A percentile compares a stretch with the other conserved stretches of the same genome.
Conservation (phyloP, 192 early-diverging fungal genomes). For the Dimargaris cristalligena region DNA sequence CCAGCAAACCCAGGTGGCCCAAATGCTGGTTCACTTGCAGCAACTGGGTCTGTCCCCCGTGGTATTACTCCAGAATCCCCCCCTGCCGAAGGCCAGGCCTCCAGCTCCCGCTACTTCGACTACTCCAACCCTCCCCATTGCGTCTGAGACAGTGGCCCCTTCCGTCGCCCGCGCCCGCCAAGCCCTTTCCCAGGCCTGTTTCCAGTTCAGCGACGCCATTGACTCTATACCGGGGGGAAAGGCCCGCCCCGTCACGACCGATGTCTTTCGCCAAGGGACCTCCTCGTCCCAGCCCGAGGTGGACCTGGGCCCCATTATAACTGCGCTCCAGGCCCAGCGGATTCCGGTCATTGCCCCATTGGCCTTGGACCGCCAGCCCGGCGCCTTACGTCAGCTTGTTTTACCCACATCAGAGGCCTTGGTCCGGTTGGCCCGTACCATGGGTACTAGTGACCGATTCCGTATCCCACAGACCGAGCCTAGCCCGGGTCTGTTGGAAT, state of each 20-base stretch:
- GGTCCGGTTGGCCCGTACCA: neutral
- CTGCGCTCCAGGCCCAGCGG: neutral
- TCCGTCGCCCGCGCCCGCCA: neutral
- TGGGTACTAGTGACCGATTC: neutral
- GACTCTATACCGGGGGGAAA: neutral
- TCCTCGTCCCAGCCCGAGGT: neutral
- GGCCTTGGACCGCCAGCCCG: neutral
- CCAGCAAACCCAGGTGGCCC: constrained; percentile 3
- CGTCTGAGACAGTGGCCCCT: neutral
- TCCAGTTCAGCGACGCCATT: neutral
- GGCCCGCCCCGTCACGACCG: neutral
- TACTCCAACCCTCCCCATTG: too few relatives aligned
- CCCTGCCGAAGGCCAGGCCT: neutral
- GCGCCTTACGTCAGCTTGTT: neutral
- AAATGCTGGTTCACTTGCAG: constrained; percentile 5
- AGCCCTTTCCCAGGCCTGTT: neutral
- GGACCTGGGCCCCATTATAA: neutral
- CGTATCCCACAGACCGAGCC: neutral
- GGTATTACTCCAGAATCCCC: neutral
- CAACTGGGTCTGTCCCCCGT: constrained; percentile 4
- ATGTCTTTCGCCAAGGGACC: neutral
- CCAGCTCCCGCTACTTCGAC: neutral
- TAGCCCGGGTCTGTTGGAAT: neutral
- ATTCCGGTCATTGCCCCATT: neutral
- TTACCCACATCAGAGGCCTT: neutral